Conservation (phyloP, 2,329 filamentous ascomycete species). For the Colletotrichum magnum region DNA sequence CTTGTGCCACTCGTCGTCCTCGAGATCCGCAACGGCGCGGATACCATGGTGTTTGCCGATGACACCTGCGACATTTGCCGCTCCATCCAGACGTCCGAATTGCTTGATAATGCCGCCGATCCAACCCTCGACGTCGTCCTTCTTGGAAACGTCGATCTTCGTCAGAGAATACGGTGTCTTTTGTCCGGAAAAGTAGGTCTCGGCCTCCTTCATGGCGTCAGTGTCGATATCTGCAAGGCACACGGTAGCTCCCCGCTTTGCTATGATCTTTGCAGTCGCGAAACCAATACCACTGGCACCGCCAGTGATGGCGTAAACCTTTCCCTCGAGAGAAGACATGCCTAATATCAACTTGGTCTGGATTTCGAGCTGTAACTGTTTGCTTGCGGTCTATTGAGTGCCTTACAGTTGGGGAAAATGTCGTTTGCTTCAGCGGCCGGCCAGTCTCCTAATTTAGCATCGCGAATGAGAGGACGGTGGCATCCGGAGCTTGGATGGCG, state of each 20-base stretch:
- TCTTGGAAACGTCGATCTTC: conserved; percentile 64
- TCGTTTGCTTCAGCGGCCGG: background rate
- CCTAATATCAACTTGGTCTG: too few species aligned
- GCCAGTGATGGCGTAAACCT: conserved; percentile 51
- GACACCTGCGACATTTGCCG: conserved; percentile 69
- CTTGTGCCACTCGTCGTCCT: conserved; percentile 63
- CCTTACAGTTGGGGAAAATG: background rate
- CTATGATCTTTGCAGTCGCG: conserved; percentile 56
- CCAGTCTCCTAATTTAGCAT: background rate
- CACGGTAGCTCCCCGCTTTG: conserved; percentile 52
- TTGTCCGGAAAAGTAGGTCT: conserved; percentile 48
- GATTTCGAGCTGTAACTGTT: background rate
- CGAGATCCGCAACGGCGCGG: conserved; percentile 56
- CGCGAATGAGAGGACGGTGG: background rate
- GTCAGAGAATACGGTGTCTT: conserved; percentile 42
- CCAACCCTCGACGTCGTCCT: conserved; percentile 65
- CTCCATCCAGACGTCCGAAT: conserved; percentile 67
- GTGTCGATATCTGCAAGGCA: conserved; percentile 55
- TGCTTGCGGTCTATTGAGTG: background rate
- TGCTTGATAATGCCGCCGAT: conserved; percentile 60
- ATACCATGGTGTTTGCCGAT: conserved; percentile 59
- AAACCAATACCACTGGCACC: conserved; percentile 57
- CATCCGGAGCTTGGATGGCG: background rate
- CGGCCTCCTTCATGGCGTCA: conserved; percentile 49
- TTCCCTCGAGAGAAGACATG: conserved; percentile 49